phyloP scores from a whole-genome alignment of 495 filamentous ascomycete species.

The Aspergillus sclerotioniger region DNA sequence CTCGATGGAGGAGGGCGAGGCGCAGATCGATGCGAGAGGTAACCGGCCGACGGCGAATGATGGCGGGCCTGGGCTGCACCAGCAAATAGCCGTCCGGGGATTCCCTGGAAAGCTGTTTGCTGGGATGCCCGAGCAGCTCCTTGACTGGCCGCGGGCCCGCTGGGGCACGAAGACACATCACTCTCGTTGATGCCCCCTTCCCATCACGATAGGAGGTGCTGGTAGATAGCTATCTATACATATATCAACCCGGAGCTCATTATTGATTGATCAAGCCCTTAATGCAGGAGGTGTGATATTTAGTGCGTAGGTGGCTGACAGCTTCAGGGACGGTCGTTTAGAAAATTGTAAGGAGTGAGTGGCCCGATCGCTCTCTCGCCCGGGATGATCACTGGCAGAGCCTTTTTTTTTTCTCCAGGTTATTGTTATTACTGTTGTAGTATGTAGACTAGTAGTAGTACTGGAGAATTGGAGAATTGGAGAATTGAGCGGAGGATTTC shows the following conservation, averaged over 20 bases:
- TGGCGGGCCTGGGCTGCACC: conserved; percentile 9
- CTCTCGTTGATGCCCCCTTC: not conserved
- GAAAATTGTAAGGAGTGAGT: not conserved
- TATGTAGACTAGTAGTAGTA: too few relatives aligned
- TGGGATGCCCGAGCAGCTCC: conserved; percentile 6
- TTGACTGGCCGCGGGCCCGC: not conserved
- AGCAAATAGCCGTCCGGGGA: conserved; percentile 4
- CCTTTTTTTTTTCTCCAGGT: too few relatives aligned
- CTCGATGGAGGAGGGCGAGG: conserved; percentile 11
- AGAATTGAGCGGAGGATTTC: not conserved
- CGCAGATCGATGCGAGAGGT: conserved; percentile 10
- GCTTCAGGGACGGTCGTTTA: conserved; percentile 7
- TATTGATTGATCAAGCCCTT: conserved; percentile 3
- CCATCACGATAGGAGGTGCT: not conserved
- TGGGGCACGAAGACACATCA: conserved; percentile 13
- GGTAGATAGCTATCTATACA: not conserved
- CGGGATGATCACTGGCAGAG: too few relatives aligned
- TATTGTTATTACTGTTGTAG: too few relatives aligned
- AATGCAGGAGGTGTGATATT: conserved; percentile 8
- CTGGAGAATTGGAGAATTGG: not conserved
- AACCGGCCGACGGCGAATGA: conserved; percentile 3
- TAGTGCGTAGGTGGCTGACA: conserved; percentile 19
- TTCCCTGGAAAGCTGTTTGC: conserved; percentile 6
- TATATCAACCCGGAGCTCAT: not conserved
- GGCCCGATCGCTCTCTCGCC: too few relatives aligned